These are phyloP conservation scores for Plenodomus tracheiphilus DNA, from an alignment of 2,329 filamentous ascomycete species.

Conservation along the genomic window DNA sequence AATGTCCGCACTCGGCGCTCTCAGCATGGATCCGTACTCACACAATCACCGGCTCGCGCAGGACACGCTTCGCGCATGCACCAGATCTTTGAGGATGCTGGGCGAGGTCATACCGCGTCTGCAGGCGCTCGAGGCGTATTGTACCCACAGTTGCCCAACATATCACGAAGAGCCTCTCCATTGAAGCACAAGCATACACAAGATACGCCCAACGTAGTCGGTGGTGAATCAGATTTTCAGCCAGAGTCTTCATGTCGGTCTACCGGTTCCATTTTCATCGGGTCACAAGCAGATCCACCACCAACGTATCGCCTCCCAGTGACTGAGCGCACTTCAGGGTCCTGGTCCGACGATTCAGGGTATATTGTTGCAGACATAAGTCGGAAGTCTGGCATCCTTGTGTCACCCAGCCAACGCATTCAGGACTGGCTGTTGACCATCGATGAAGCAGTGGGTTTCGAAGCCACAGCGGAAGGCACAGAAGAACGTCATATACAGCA, in stretches of 20 bases:
- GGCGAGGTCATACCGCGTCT: conserved; percentile 4
- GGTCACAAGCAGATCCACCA: not conserved
- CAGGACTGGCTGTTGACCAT: conserved; percentile 20
- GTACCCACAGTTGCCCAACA: conserved; percentile 32
- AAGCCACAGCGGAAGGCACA: not conserved
- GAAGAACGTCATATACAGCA: too few species aligned
- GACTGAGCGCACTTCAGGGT: conserved; percentile 18
- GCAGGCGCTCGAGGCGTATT: not conserved
- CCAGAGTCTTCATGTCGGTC: conserved; percentile 6
- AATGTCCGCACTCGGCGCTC: conserved; percentile 32
- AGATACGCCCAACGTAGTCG: not conserved
- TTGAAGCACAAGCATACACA: not conserved
- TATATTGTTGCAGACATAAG: conserved; percentile 17
- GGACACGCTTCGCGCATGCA: conserved; percentile 33
- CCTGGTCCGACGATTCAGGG: conserved; percentile 35
- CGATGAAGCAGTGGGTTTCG: not conserved
- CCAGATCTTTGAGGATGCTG: conserved; percentile 30
- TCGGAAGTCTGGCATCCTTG: not conserved
- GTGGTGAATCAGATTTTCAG: not conserved
- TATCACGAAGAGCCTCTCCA: conserved; percentile 19
- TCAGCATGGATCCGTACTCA: conserved; percentile 17
- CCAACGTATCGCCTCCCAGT: not conserved
- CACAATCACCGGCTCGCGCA: conserved; percentile 35
- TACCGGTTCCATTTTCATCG: not conserved
- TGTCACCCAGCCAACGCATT: conserved; percentile 12